Percentiles rank a stretch among this genome's conserved stretches.
phyloP scores from a whole-genome alignment of 1,284 basidiomycete species.

The Cutaneotrichosporon cavernicola region DNA sequence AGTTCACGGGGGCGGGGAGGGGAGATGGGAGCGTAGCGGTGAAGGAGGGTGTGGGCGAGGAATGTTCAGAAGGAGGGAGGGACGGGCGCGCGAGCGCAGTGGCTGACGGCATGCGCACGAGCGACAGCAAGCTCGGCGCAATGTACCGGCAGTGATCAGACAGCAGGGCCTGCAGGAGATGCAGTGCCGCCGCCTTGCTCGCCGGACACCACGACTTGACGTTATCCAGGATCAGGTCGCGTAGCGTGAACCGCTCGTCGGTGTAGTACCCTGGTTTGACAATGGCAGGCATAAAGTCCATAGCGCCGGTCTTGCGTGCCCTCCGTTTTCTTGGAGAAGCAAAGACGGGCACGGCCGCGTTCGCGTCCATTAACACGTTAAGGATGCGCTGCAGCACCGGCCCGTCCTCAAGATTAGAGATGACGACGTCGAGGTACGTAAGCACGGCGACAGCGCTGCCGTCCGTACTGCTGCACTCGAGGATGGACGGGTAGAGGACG shows the following conservation, averaged over 20 bases:
- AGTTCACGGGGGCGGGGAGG: conserved; percentile 27
- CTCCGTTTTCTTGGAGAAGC: conserved; percentile 17
- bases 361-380: conserved; percentile 37
- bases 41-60: not conserved
- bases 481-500: conserved; percentile 85
- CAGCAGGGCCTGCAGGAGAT: conserved; percentile 73
- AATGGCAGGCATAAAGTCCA: conserved; percentile 33
- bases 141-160: conserved; percentile 67
- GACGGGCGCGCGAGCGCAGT: conserved; percentile 28
- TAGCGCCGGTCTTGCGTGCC: conserved; percentile 31
- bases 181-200: conserved; percentile 70
- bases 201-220: conserved; percentile 65
- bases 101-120: conserved; percentile 66
- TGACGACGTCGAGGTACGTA: conserved; percentile 90
- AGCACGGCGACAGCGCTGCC: conserved; percentile 94
- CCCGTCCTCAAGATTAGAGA: conserved; percentile 71
- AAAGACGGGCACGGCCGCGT: conserved; percentile 25
- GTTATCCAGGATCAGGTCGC: conserved; percentile 78
- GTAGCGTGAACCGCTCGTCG: conserved; percentile 78
- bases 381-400: conserved; percentile 37
- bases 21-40: conserved; percentile 1
- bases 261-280: conserved; percentile 64
- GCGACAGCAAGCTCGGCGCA: conserved; percentile 65
- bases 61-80: conserved; percentile 21
- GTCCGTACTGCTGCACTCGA: conserved; percentile 88